Evolutionary conservation across 179 eudicot species (phyloP), one percentile per base, ranked within the genome.

Genomic region (Actinidia arguta): DNA sequence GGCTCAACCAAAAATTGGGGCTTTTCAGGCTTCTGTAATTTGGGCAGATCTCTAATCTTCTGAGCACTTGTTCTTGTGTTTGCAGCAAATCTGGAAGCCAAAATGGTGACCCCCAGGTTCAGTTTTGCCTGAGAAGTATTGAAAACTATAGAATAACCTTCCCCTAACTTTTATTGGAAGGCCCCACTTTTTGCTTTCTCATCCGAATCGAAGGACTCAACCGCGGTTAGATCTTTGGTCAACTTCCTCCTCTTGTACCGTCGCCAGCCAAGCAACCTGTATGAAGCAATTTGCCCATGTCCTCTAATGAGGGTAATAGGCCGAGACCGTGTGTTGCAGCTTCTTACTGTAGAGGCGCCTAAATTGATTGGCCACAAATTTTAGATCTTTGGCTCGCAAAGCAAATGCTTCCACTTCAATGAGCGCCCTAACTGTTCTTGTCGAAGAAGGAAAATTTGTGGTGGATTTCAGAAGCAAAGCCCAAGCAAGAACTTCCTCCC

Each of bases 221-320:
- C 69, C 0, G 87, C 64, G 0, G 87, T 80, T 16, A 92, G 93
- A 75, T 86, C 83, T 84, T 84, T 92, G 2, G 91, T 91, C 81
- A 84, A 69, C 83, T 47, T 90, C 47, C 94, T 87, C 83, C 96
- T 92, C 88, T 91, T 92, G 73, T 84, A 85, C 75, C 96, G 86
- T 13, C 94, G 78, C 98, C n/a, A n/a, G n/a, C n/a, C 98, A 95
- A 75, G 98, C 98, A 52, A 96, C 98, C 80, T 93, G 98, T 50
- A 95, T 89, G 63, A 95, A 95, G 86, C 97, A 93, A 12, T 97
- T 94, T 6, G 96, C 98, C 98, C 98, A 95, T 2, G 97, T 92
- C 85, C 98, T 90, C 98, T 97, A 94, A 84, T 94, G 98, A 80
- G 93, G 98, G 81, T 97, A 94, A 83, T 94, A 91, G 62, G 89